Base-by-base conservation (phyloP, 192 early-diverging fungal species). In the Backusella tarrabulga region DNA sequence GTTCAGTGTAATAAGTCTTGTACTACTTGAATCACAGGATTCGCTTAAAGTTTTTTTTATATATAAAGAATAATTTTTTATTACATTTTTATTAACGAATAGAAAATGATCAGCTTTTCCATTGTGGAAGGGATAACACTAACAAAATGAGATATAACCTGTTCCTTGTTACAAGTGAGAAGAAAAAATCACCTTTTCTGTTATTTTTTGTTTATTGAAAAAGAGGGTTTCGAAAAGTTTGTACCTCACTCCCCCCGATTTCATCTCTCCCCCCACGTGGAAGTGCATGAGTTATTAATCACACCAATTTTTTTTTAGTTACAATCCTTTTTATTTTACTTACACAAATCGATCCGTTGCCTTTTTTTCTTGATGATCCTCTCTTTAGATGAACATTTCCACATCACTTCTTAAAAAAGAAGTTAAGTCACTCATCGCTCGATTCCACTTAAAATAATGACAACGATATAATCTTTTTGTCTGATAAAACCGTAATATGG, bases 251-350 rank as follows among this genome's bases (percentile, higher is more conserved):
- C 11, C 46, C 19, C 23, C 56, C 56, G 9, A 63, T 7, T 63
- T 63, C 26, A 63, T 63, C 26, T 12, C 56, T 63, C 56, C 23
- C 21, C 23, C 23, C 56, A 63, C 56, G 56, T 63, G 56, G 56
- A 63, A 63, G 56, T 63, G 56, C 56, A 63, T 63, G 56, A 63
- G 21, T 29, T 60, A 63, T 29, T 63, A 63, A 63, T 63, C 56
- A 29, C 23, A 63, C 26, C 56, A 63, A 63, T 8, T 63, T 26
- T 54, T n/a, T 21, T 63, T 11, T 63, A 63, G 56, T 29, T 63
- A 9, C 23, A 29, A 12, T 3, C n/a, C 29, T 12, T 60, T 60
- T 60, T 23, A 11, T 63, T 6, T 50, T 44, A 17, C 42, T 56
- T 56, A 21, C 54, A 56, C 54, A 56, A 56, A 56, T 56, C 54